Evolutionary conservation across 805 yeast species (phyloP).

Genomic region (Myxozyma lipomycoides): DNA sequence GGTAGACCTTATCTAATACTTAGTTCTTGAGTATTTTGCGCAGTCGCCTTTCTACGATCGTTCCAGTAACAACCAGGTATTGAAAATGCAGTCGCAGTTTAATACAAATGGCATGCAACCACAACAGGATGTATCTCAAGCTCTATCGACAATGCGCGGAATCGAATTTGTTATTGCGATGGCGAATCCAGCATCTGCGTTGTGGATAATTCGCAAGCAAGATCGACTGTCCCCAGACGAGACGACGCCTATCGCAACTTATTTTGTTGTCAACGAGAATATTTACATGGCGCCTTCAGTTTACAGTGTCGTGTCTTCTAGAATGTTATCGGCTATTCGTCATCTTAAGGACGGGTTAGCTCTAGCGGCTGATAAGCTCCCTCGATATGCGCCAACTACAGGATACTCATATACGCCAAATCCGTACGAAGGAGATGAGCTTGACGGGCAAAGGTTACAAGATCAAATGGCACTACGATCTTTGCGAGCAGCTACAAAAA

Average conservation of each 20-base stretch:
- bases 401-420: slow-evolving; percentile 50
- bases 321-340: slow-evolving; percentile 53
- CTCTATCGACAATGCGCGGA: slow-evolving; percentile 73
- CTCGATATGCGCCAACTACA: slow-evolving; percentile 55
- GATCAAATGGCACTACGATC: slow-evolving; percentile 31
- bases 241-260: slow-evolving; percentile 61
- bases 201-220: slow-evolving; percentile 89
- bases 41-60: slow-evolving; percentile 94
- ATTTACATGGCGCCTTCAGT: slow-evolving; percentile 85
- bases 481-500: slow-evolving; percentile 15
- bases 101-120: slow-evolving; percentile 46
- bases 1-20: not conserved
- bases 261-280: slow-evolving; percentile 86
- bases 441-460: slow-evolving; percentile 1
- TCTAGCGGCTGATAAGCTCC: slow-evolving; percentile 35
- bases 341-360: slow-evolving; percentile 46
- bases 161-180: slow-evolving; percentile 73
- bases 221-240: slow-evolving; percentile 52
- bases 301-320: slow-evolving; percentile 64
- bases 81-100: slow-evolving; percentile 93
- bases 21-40: slow-evolving; percentile 78
- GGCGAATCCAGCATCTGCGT: slow-evolving; percentile 74
- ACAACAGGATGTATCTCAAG: slow-evolving; percentile 42
- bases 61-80: slow-evolving; percentile 87
- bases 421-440: slow-evolving; percentile 21